A percentile compares a stretch with the other conserved stretches of the same genome.
Conservation (phyloP, 2,329 filamentous ascomycete species). For the Ascochyta fabae region DNA sequence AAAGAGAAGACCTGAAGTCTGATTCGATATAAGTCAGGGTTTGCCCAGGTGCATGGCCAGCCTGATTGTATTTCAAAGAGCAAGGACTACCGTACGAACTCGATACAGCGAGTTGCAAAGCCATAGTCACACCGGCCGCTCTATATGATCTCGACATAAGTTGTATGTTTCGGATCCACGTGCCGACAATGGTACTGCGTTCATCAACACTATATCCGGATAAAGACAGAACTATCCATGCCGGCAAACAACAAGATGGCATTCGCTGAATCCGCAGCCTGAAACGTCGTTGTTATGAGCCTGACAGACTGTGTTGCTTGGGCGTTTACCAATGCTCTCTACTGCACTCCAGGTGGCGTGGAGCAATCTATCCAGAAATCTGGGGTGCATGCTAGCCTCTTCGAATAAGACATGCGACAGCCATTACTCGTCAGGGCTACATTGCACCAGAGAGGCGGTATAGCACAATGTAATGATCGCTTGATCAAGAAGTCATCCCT, state of each 20-base stretch:
- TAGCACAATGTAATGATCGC: neutral
- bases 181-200: neutral
- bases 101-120: neutral
- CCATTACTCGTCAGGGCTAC: conserved; percentile 3
- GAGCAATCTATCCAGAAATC: conserved; percentile 2
- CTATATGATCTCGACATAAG: neutral
- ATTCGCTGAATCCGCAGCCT: conserved; percentile 5
- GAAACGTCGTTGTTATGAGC: neutral
- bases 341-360: neutral
- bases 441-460: conserved; percentile 5
- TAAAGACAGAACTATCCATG: conserved; percentile 2
- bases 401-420: neutral
- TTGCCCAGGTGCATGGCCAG: no score
- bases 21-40: neutral
- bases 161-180: conserved; percentile 4
- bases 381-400: conserved; percentile 6
- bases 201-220: conserved; percentile 8
- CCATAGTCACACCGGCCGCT: neutral
- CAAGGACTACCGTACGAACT: neutral
- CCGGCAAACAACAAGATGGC: neutral
- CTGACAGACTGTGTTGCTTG: neutral
- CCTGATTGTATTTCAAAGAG: neutral
- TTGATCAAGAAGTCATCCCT: neutral
- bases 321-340: neutral
- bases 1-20: neutral